A percentile compares a stretch with the other conserved stretches of the same genome.
phyloP scores from a whole-genome alignment of 2,329 filamentous ascomycete genomes.

The Emmonsiellopsis sp. region DNA sequence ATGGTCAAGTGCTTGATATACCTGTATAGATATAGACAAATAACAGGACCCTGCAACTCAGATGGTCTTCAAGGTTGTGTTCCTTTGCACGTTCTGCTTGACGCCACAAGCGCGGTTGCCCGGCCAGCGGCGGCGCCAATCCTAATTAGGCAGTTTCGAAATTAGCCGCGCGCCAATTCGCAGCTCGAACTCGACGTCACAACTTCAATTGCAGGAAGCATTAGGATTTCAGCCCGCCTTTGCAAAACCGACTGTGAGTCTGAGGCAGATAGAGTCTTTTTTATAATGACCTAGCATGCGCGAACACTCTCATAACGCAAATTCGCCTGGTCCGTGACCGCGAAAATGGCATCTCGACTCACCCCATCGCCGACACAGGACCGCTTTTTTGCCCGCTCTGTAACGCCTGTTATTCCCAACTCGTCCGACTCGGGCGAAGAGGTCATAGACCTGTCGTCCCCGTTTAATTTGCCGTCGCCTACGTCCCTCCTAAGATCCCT shows the following conservation, averaged over 20 bases:
- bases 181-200: neutral
- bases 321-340: neutral
- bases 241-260: too few relatives aligned
- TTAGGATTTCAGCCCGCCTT: neutral
- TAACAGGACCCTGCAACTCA: too few relatives aligned
- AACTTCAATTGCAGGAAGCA: neutral
- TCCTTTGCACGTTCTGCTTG: neutral
- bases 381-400: constrained; percentile 20
- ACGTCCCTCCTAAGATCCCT: constrained; percentile 11
- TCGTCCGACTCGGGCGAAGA: constrained; percentile 1
- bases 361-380: constrained; percentile 31
- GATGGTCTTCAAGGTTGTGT: too few relatives aligned
- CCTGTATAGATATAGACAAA: too few relatives aligned
- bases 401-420: constrained; percentile 19
- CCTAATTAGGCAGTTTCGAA: constrained; percentile 23
- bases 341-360: constrained; percentile 13
- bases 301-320: neutral
- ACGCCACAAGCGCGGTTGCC: constrained; percentile 20
- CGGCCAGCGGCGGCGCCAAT: constrained; percentile 17
- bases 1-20: too few relatives aligned
- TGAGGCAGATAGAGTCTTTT: too few relatives aligned
- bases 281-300: too few relatives aligned
- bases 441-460: constrained; percentile 12
- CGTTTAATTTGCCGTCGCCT: constrained; percentile 17
- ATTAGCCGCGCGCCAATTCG: constrained; percentile 6